Evolutionary conservation across 2,329 filamentous ascomycete genomes (phyloP).

Genomic region (Fusarium sp.): DNA sequence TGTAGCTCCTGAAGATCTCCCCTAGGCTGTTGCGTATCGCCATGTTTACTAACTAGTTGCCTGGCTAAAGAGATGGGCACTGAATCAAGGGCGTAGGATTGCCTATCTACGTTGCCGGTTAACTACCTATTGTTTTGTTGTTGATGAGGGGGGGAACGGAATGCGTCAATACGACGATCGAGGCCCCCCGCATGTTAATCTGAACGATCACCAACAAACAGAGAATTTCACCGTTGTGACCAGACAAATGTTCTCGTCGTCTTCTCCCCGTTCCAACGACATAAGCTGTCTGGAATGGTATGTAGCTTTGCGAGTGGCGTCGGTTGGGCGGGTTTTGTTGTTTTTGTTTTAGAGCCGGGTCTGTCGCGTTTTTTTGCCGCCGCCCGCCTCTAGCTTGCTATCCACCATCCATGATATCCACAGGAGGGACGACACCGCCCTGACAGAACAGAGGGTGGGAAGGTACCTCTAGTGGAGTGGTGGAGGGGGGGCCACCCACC

Average conservation of each 20-base stretch:
- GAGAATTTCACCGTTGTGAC: background rate
- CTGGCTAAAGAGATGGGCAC: background rate
- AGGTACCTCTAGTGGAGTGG: background rate
- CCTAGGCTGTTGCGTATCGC: background rate
- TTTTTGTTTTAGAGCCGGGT: conserved; percentile 34
- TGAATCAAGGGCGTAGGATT: background rate
- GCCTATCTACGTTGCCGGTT: background rate
- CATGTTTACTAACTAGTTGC: background rate
- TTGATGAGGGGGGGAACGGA: conserved; percentile 5
- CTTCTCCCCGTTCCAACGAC: conserved; percentile 3
- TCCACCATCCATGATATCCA: background rate
- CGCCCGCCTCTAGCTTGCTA: conserved; percentile 12
- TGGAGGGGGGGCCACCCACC: background rate
- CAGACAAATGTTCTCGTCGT: background rate
- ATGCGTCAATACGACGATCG: conserved; percentile 13
- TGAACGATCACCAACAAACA: background rate
- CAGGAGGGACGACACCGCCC: conserved; percentile 4
- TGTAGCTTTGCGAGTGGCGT: conserved; percentile 20
- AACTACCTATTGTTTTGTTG: conserved; percentile 7
- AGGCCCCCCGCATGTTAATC: conserved; percentile 4
- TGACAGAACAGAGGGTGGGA: background rate
- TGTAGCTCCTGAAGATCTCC: background rate
- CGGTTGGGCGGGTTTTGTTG: conserved; percentile 11
- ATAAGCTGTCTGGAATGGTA: conserved; percentile 20
- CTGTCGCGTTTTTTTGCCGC: conserved; percentile 20